Evolutionary conservation across 441 rosid species (phyloP), one percentile per base, ranked within the genome.

Genomic region (Erysimum pusillum): DNA sequence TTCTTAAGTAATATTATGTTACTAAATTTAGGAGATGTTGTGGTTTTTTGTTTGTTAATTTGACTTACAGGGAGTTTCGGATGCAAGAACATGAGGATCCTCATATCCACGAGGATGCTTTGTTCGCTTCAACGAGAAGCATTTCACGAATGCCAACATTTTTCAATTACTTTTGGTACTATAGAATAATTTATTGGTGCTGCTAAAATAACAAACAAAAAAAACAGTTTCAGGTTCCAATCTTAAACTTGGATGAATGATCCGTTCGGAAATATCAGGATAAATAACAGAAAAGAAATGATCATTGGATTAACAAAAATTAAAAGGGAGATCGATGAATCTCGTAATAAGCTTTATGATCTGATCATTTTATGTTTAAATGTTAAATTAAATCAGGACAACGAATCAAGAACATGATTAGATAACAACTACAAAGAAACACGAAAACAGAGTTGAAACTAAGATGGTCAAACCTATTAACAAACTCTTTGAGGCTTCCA

Each of bases 21-120:
- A 45, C 13, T 48, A 7, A 35, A 10, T 58, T 15, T 7, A 64
- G 53, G 8, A 38, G 12, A 41, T 38, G 22, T 41, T 45, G 31
- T 48, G 56, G 31, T 2, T 25, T 51, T 41, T 64, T 38, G 5
- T 20, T 44, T 14, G n/a, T n/a, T n/a, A n/a, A n/a, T 42, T 66
- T 70, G 22, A 81, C 85, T 79, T 80, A 90, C 91, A 90, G 20
- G 73, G 77, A 56, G 91, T 88, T 76, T 81, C 84, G 62, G 87
- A 76, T 54, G 93, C 91, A 81, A 90, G 93, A 76, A 79, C 82
- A 65, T 82, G 72, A 15, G 53, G 79, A 39, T 82, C 80, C 78
- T 81, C 80, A 57, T 78, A 42, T 53, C 81, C 80, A 66, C 41
- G 76, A 71, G 71, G 78, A 60, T 75, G 84, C 87, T 87, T 86